A percentile compares a stretch with the other conserved stretches of the same genome.
Evolutionary conservation across 2,329 filamentous ascomycete species (phyloP).

Genomic region (Aspergillus calidoustus): DNA sequence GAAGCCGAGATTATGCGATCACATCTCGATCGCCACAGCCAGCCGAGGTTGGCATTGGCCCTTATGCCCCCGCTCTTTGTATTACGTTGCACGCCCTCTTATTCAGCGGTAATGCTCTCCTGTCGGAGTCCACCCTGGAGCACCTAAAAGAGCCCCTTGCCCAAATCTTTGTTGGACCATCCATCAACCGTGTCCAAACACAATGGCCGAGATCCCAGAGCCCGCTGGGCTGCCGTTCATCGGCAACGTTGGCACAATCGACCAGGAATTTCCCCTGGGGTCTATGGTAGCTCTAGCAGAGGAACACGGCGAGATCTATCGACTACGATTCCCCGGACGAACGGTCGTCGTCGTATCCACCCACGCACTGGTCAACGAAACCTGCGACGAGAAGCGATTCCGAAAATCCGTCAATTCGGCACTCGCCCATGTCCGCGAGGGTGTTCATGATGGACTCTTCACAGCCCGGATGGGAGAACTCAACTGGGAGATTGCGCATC

Average conservation of each 20-base stretch:
- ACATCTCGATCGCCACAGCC: too few relatives aligned
- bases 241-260: not conserved
- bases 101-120: too few relatives aligned
- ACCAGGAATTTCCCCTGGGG: not conserved
- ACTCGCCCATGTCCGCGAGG: slow-evolving; percentile 3
- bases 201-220: not conserved
- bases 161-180: too few relatives aligned
- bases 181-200: too few relatives aligned
- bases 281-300: not conserved
- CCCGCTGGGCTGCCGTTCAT: not conserved
- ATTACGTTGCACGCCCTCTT: too few relatives aligned
- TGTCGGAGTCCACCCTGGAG: too few relatives aligned
- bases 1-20: too few relatives aligned
- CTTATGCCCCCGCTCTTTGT: too few relatives aligned
- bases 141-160: too few relatives aligned
- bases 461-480: slow-evolving; percentile 53
- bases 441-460: slow-evolving; percentile 65
- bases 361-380: slow-evolving; percentile 63
- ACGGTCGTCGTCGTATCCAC: not conserved
- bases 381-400: slow-evolving; percentile 65
- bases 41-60: too few relatives aligned
- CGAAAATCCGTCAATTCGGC: slow-evolving; percentile 5
- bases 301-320: not conserved
- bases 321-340: not conserved
- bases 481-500: slow-evolving; percentile 63